phyloP scores from a whole-genome alignment of 2,329 filamentous ascomycete species.

The Mycosphaerella arachidis region DNA sequence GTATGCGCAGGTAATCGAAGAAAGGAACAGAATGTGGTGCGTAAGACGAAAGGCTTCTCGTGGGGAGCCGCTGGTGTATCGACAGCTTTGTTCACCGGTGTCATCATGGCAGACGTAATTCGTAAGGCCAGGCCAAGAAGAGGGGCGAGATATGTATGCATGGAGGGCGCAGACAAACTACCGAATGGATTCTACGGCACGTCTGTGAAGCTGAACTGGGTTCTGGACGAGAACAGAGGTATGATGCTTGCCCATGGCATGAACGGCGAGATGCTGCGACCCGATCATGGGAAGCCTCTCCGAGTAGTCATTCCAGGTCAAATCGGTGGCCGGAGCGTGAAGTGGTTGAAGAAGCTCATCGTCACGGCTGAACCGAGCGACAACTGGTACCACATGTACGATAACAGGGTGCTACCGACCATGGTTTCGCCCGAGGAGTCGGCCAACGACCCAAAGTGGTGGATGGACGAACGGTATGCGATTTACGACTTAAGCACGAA shows the following conservation, averaged over 20 bases:
- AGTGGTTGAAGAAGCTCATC: conserved; percentile 81
- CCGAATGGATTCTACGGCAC: conserved; percentile 89
- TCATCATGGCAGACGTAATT: conserved; percentile 68
- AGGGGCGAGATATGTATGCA: conserved; percentile 76
- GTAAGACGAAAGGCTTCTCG: conserved; percentile 89
- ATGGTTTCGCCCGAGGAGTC: conserved; percentile 79
- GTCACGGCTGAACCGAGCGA: conserved; percentile 75
- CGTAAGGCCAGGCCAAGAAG: conserved; percentile 62
- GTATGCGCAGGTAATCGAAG: conserved; percentile 89
- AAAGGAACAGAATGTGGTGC: conserved; percentile 87
- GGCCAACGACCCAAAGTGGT: conserved; percentile 67
- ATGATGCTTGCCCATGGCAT: conserved; percentile 86
- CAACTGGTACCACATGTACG: conserved; percentile 94
- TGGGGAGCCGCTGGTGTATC: conserved; percentile 87
- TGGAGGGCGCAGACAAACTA: conserved; percentile 81
- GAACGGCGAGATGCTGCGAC: conserved; percentile 76
- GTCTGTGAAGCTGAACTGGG: conserved; percentile 83
- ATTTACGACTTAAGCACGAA: conserved; percentile 91
- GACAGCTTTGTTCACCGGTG: conserved; percentile 83
- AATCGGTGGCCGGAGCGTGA: conserved; percentile 87
- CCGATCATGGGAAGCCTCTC: conserved; percentile 82
- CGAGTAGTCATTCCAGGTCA: conserved; percentile 82
- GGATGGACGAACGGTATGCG: conserved; percentile 85
- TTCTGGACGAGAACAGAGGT: conserved; percentile 73
- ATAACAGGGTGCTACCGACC: conserved; percentile 84